phyloP scores from a whole-genome alignment of 139 green algal genomes.

The Ettlia oleoabundans region DNA sequence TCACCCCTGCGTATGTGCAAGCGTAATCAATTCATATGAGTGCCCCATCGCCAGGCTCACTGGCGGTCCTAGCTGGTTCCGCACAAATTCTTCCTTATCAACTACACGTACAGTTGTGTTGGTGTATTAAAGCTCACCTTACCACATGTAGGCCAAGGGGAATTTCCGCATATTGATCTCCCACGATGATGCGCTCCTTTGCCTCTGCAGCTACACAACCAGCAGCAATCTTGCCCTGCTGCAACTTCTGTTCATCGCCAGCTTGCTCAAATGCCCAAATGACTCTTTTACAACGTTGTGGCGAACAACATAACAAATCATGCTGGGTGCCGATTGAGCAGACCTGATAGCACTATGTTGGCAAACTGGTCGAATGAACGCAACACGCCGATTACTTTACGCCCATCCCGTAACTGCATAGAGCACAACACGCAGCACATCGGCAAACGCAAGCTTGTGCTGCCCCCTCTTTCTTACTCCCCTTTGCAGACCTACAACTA shows the following conservation, averaged over 20 bases:
- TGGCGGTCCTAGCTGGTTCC: too few relatives aligned
- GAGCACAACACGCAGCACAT: too few relatives aligned
- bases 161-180: constrained; percentile 68
- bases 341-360: constrained; percentile 74
- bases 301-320: not conserved
- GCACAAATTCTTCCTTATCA: not conserved
- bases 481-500: too few relatives aligned
- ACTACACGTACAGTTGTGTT: not conserved
- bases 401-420: constrained; percentile 69
- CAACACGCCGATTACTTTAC: constrained; percentile 76
- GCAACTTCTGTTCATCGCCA: not conserved
- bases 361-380: constrained; percentile 86
- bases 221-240: not conserved
- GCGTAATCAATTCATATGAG: too few relatives aligned
- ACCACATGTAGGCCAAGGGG: constrained; percentile 42
- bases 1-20: constrained; percentile 79
- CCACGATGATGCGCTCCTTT: constrained; percentile 83
- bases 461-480: too few relatives aligned
- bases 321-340: too few relatives aligned
- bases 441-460: not conserved
- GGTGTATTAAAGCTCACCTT: not conserved
- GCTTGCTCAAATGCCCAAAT: too few relatives aligned
- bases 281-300: too few relatives aligned
- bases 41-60: too few relatives aligned
- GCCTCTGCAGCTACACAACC: constrained; percentile 20